Base-by-base conservation (phyloP, 1,284 basidiomycete genomes). In the Pseudozyma tsukubaensis region DNA sequence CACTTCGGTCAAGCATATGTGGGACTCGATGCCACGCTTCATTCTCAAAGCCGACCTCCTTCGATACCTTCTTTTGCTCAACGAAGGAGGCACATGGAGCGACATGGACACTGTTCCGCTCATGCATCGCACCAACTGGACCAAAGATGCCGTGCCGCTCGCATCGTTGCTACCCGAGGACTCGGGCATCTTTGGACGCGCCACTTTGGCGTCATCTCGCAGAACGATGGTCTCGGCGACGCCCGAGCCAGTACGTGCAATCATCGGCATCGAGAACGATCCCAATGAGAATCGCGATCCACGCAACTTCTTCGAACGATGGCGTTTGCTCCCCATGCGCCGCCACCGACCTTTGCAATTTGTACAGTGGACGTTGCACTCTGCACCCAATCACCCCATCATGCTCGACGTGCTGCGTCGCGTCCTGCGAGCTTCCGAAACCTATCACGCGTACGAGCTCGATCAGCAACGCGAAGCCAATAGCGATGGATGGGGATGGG, bases 61-160 rank as follows among this genome's bases (percentile, higher is more conserved):
- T 24, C 59, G 76, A 13, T 78, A 78, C 34, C 62, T 76, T n/a
- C 64, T 78, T 35, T 44, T 78, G 44, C 53, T 72, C 4, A 39
- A 71, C 11, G 70, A 74, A 37, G 76, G 76, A 8, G 76, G 76
- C 0, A 73, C 73, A 0, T 78, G 73, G 70, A 65, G 69, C 53
- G 76, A 78, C 19, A 72, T 78, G 74, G 76, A 78, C 49, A 77
- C 76, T 7, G 63, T 71, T 2, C 68, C 76, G 12, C 59, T 77
- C 35, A 68, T 73, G 72, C 63, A 62, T 11, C 55, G 64, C 16
- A 36, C 56, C 24, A 53, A 67, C 36, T 77, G 75, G 75, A 58
- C 67, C 40, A 71, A 64, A 34, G 64, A 74, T 44, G 56, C 59
- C 12, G 59, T 75, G 0, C 72, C 72, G 2, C 50, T 75, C 0